These are phyloP conservation scores for Colletotrichum sp. DNA, from an alignment of 2,329 filamentous ascomycete genomes.

Conservation along the genomic window DNA sequence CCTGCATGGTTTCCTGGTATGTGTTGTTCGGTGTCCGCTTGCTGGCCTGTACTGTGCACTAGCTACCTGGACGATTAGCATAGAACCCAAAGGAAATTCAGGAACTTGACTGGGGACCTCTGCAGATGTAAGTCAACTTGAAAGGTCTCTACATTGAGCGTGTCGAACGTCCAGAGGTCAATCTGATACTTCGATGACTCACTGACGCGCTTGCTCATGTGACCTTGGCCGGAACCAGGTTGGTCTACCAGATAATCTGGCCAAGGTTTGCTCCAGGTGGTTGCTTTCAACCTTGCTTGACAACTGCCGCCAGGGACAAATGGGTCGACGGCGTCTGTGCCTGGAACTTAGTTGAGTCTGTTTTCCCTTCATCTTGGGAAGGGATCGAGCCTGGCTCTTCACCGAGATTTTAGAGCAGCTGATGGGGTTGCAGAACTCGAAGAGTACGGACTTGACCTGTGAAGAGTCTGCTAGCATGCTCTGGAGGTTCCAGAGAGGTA, in stretches of 20 bases:
- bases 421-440: not conserved
- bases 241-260: not conserved
- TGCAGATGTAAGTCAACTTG: not conserved
- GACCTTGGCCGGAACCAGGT: not conserved
- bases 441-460: fast-evolving
- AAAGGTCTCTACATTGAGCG: not conserved
- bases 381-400: no score
- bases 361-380: not conserved
- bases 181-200: not conserved
- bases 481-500: not conserved
- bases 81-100: not conserved
- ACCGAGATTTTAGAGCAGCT: not conserved
- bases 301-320: not conserved
- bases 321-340: not conserved
- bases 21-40: not conserved
- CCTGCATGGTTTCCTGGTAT: not conserved
- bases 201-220: not conserved
- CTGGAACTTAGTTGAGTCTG: not conserved
- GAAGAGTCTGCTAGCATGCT: not conserved
- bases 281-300: not conserved
- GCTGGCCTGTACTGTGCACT: not conserved
- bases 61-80: not conserved
- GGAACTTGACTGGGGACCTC: not conserved
- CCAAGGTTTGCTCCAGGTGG: not conserved
- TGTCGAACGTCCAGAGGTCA: no score